Percentiles rank a stretch among this genome's conserved stretches.
phyloP scores from a whole-genome alignment of 306 rosid species.

The Oemleria cerasiformis region DNA sequence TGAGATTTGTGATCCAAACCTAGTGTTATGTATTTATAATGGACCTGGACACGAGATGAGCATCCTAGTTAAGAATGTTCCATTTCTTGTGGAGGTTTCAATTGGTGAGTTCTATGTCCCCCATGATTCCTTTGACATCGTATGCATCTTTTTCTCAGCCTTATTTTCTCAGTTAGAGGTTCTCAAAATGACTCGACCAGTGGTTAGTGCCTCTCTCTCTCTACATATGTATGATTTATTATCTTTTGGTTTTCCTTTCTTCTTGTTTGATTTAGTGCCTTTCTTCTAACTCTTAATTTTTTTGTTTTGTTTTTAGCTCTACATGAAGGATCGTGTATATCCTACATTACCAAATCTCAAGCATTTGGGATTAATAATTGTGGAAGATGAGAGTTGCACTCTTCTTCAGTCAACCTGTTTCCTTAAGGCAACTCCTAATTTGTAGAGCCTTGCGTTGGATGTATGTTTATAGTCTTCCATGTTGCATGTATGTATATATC shows the following conservation, averaged over 20 bases:
- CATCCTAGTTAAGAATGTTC: no score
- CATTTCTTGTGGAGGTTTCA: no score
- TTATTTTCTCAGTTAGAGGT: no score
- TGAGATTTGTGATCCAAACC: no score
- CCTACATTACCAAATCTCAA: neutral
- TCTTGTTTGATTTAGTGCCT: neutral
- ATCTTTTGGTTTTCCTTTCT: neutral
- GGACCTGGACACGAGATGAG: no score
- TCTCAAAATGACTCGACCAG: no score
- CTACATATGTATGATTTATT: neutral
- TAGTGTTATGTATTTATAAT: no score
- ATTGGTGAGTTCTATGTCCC: no score
- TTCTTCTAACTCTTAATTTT: neutral
- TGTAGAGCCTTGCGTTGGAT: neutral
- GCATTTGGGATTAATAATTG: neutral
- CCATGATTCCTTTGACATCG: no score
- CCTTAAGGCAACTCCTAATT: neutral
- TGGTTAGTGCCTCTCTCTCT: no score
- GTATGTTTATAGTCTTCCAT: neutral
- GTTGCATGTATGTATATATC: no score
- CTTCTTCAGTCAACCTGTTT: neutral
- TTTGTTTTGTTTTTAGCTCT: neutral
- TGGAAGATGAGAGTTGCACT: neutral
- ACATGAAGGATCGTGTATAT: rapidly evolving
- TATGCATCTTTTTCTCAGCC: no score